phyloP scores from a whole-genome alignment of 768 basidiomycete genomes.

The Antrodiella citrinella region DNA sequence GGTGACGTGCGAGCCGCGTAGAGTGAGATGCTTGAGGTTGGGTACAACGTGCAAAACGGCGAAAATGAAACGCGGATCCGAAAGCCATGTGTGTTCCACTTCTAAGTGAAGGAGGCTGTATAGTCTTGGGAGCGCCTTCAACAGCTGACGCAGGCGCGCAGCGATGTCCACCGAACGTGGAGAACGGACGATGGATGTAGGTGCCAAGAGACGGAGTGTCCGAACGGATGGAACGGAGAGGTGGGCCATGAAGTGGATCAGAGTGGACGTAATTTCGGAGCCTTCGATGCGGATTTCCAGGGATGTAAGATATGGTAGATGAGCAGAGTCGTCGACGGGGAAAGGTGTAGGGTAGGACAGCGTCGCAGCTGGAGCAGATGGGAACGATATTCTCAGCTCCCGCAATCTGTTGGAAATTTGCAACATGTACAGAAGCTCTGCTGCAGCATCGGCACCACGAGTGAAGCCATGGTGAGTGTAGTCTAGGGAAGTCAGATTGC shows the following conservation, averaged over 20 bases:
- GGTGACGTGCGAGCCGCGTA: constrained; percentile 15
- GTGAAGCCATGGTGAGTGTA: constrained; percentile 71
- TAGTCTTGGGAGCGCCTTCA: constrained; percentile 17
- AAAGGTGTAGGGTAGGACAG: constrained; percentile 18
- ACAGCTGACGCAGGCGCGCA: constrained; percentile 16
- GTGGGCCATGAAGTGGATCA: constrained; percentile 42
- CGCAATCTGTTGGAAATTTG: constrained; percentile 42
- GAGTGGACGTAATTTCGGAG: constrained; percentile 53
- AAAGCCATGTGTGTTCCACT: constrained; percentile 17
- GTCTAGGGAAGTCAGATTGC: constrained; percentile 54
- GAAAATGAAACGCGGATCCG: constrained; percentile 17
- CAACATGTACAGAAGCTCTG: constrained; percentile 53
- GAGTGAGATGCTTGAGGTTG: constrained; percentile 15
- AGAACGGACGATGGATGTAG: constrained; percentile 2
- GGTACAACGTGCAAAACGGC: constrained; percentile 17
- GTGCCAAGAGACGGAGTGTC: constrained; percentile 35
- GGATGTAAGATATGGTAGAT: constrained; percentile 37
- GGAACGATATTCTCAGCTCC: constrained; percentile 51
- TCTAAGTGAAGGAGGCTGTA: constrained; percentile 14
- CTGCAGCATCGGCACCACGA: constrained; percentile 42
- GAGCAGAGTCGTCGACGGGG: constrained; percentile 25
- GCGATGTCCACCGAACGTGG: constrained; percentile 14
- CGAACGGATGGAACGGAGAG: constrained; percentile 40
- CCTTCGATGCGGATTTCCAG: constrained; percentile 46
- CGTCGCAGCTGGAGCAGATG: constrained; percentile 18